phyloP scores from a whole-genome alignment of 2,329 filamentous ascomycete species.

The Podosphaera fusca region DNA sequence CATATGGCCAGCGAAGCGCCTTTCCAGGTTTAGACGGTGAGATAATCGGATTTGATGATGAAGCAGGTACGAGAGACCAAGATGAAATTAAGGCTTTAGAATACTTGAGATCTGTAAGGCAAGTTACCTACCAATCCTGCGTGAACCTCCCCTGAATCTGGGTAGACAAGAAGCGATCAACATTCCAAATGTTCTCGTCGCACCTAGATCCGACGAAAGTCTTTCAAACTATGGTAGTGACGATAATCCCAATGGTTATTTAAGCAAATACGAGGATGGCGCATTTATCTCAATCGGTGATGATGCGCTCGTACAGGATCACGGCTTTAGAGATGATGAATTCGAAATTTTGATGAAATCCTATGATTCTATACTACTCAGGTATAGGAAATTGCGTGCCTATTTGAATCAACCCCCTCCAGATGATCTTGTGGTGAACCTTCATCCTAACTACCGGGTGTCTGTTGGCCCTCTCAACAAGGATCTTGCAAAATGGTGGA shows the following conservation, averaged over 20 bases:
- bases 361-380: slow-evolving; percentile 38
- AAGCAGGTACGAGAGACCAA: slow-evolving; percentile 34
- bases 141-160: not conserved
- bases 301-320: slow-evolving; percentile 8
- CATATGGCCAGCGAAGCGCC: slow-evolving; percentile 49
- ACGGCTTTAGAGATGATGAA: slow-evolving; percentile 6
- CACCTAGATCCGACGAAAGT: slow-evolving; percentile 29
- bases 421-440: slow-evolving; percentile 24
- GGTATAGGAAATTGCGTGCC: slow-evolving; percentile 41
- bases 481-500: slow-evolving; percentile 28
- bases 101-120: slow-evolving; percentile 52
- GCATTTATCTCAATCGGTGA: slow-evolving; percentile 41
- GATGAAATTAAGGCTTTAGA: slow-evolving; percentile 41
- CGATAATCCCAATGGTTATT: slow-evolving; percentile 11
- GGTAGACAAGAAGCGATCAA: slow-evolving; percentile 48
- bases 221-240: not conserved
- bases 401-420: slow-evolving; percentile 34
- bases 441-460: slow-evolving; percentile 28
- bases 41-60: slow-evolving; percentile 16
- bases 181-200: slow-evolving; percentile 50
- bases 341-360: slow-evolving; percentile 37
- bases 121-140: slow-evolving; percentile 16
- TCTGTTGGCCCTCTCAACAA: slow-evolving; percentile 19
- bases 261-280: slow-evolving; percentile 54
- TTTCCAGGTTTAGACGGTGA: slow-evolving; percentile 37